Evolutionary conservation across 495 filamentous ascomycete genomes (phyloP).

Genomic region (Letharia lupina): DNA sequence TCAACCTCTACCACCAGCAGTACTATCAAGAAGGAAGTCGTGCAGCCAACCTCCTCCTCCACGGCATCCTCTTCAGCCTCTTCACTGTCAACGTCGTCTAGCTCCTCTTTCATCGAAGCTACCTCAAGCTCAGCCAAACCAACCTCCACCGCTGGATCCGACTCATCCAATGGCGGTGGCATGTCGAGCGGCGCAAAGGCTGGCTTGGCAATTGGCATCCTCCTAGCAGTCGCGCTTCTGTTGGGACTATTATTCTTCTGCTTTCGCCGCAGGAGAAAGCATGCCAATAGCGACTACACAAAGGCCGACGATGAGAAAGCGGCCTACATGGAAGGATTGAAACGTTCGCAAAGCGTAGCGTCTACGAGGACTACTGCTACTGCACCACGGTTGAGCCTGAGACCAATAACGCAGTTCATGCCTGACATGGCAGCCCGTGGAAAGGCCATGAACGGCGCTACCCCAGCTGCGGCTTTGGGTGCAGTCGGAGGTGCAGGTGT

Average conservation of each 20-base stretch:
- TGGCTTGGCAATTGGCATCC: constrained; percentile 72
- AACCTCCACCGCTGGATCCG: constrained; percentile 15
- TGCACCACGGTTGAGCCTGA: constrained; percentile 71
- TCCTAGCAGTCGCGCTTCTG: constrained; percentile 55
- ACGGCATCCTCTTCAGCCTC: constrained; percentile 20
- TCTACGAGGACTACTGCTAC: constrained; percentile 40
- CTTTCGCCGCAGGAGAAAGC: constrained; percentile 56
- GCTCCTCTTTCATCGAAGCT: constrained; percentile 17
- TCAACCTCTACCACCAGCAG: constrained; percentile 1
- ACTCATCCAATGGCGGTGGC: constrained; percentile 34
- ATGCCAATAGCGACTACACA: constrained; percentile 40
- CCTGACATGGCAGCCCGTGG: constrained; percentile 51
- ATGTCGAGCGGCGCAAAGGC: constrained; percentile 64
- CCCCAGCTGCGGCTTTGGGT: constrained; percentile 26
- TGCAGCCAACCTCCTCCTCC: constrained; percentile 8
- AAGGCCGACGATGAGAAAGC: constrained; percentile 51
- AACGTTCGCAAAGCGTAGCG: constrained; percentile 36
- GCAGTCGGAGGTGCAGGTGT: constrained; percentile 21
- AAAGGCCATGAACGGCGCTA: constrained; percentile 34
- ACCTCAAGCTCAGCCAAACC: constrained; percentile 17
- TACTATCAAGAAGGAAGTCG: neutral
- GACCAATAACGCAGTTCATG: constrained; percentile 80
- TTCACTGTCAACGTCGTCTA: constrained; percentile 7
- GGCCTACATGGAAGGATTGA: constrained; percentile 30
- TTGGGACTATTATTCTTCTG: constrained; percentile 56